Conservation (phyloP, 2,329 filamentous ascomycete species). For the Fusarium camptoceras region DNA sequence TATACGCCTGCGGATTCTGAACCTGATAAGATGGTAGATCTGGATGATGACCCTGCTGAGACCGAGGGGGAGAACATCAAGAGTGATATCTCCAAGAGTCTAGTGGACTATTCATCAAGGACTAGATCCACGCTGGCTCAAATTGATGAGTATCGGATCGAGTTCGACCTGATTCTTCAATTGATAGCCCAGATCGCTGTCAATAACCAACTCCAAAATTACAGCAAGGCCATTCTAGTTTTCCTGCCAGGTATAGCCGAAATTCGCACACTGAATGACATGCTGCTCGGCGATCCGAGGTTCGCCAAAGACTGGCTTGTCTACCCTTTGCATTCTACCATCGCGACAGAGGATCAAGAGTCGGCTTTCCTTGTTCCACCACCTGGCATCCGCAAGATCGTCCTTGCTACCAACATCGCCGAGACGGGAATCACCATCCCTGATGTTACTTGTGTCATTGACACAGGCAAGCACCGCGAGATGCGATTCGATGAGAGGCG, state of each 20-base stretch:
- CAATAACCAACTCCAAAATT: conserved; percentile 72
- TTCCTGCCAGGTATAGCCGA: conserved; percentile 96
- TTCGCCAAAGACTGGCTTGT: conserved; percentile 86
- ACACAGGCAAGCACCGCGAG: conserved; percentile 96
- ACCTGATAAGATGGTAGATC: conserved; percentile 67
- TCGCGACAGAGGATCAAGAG: conserved; percentile 96
- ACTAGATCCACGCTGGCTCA: conserved; percentile 80
- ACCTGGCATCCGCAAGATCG: conserved; percentile 86
- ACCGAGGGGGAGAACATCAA: conserved; percentile 65
- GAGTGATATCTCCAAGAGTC: conserved; percentile 70
- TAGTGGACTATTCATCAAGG: conserved; percentile 78
- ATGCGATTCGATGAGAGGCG: conserved; percentile 96
- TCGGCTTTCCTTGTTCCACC: conserved; percentile 90
- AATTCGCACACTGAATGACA: conserved; percentile 88
- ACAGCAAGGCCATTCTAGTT: conserved; percentile 91
- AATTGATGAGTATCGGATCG: conserved; percentile 91
- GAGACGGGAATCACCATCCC: conserved; percentile 99
- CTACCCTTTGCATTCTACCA: conserved; percentile 91
- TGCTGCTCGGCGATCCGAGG: conserved; percentile 79
- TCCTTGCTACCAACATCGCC: conserved; percentile 96
- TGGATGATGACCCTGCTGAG: conserved; percentile 70
- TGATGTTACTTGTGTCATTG: conserved; percentile 95
- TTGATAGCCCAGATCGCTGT: conserved; percentile 81
- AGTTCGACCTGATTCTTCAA: conserved; percentile 86
- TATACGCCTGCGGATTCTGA: conserved; percentile 66